These are phyloP conservation scores for Parsonsia alboflavescens DNA, from an alignment of 257 asterid genomes.

Conservation along the genomic window DNA sequence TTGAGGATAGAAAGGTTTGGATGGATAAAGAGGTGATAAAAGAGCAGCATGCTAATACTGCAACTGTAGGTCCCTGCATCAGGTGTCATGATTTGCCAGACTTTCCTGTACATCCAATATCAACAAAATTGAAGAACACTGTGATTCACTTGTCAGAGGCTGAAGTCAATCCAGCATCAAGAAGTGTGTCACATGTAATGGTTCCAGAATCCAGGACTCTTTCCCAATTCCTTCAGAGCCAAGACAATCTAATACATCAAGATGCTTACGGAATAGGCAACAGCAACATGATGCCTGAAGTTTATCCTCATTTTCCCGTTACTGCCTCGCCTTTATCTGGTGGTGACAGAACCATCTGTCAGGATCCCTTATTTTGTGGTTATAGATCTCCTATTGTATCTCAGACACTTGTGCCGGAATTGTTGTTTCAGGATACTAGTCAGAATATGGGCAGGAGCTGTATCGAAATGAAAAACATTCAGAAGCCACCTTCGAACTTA, in stretches of 20 bases:
- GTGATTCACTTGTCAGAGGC: conserved; percentile 30
- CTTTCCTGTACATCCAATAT: conserved; percentile 23
- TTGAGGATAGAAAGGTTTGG: conserved; percentile 37
- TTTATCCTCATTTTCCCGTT: conserved; percentile 20
- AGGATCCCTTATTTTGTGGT: conserved; percentile 30
- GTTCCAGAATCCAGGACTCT: conserved; percentile 18
- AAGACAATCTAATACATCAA: conserved; percentile 23
- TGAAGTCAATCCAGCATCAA: conserved; percentile 28
- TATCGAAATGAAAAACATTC: conserved; percentile 23
- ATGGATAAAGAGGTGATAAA: conserved; percentile 37
- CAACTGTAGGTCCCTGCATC: conserved; percentile 11
- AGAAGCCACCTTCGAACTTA: conserved; percentile 29
- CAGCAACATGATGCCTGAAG: conserved; percentile 22
- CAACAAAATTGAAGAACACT: conserved; percentile 34
- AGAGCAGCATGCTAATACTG: conserved; percentile 23
- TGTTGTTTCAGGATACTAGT: conserved; percentile 24
- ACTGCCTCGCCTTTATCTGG: conserved; percentile 21
- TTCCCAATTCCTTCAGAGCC: conserved; percentile 26
- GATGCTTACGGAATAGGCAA: conserved; percentile 28
- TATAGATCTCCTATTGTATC: conserved; percentile 20
- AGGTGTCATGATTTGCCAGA: conserved; percentile 28
- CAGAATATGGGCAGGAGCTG: conserved; percentile 19
- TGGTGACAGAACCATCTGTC: conserved; percentile 18
- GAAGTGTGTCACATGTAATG: conserved; percentile 17
- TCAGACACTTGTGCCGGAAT: conserved; percentile 22